Evolutionary conservation across 1,284 basidiomycete species (phyloP).

Genomic region (Sanghuangporus weigelae): DNA sequence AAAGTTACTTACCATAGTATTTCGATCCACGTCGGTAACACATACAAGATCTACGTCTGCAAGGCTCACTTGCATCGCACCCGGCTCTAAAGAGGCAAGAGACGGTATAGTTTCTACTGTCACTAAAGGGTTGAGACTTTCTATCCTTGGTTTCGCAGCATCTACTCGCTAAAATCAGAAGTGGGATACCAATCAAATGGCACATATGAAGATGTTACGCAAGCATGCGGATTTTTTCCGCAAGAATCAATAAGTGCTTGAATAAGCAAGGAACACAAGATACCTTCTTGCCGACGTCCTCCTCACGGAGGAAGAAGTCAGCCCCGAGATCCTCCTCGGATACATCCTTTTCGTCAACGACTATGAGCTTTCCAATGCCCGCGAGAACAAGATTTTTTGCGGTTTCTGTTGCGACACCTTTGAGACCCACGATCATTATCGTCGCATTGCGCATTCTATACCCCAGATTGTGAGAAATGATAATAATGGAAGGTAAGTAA

Average conservation of each 20-base stretch:
- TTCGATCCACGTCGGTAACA: slow-evolving; percentile 68
- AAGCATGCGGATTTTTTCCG: slow-evolving; percentile 10
- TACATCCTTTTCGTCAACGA: slow-evolving; percentile 61
- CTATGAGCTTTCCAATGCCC: slow-evolving; percentile 67
- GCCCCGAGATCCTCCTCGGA: slow-evolving; percentile 80
- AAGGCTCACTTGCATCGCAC: slow-evolving; percentile 56
- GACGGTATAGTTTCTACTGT: slow-evolving; percentile 13
- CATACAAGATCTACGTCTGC: slow-evolving; percentile 75
- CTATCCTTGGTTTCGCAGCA: slow-evolving; percentile 78
- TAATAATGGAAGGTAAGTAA: neutral
- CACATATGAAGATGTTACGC: slow-evolving; percentile 9
- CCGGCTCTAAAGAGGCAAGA: slow-evolving; percentile 31
- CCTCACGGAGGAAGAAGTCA: slow-evolving; percentile 92
- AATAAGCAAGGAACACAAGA: slow-evolving; percentile 27
- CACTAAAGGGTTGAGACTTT: slow-evolving; percentile 74
- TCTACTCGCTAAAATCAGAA: slow-evolving; percentile 62
- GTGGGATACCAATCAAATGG: neutral
- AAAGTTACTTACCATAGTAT: slow-evolving; percentile 28
- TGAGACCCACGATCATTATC: slow-evolving; percentile 78
- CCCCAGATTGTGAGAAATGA: slow-evolving; percentile 5
- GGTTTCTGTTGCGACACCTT: slow-evolving; percentile 89
- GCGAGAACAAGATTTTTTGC: slow-evolving; percentile 92
- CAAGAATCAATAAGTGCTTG: slow-evolving; percentile 9
- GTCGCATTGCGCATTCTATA: slow-evolving; percentile 90
- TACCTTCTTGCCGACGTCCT: slow-evolving; percentile 87